Base-by-base conservation (phyloP, 371 early-diverging fungal genomes). In the Syncephalis fuscata region DNA sequence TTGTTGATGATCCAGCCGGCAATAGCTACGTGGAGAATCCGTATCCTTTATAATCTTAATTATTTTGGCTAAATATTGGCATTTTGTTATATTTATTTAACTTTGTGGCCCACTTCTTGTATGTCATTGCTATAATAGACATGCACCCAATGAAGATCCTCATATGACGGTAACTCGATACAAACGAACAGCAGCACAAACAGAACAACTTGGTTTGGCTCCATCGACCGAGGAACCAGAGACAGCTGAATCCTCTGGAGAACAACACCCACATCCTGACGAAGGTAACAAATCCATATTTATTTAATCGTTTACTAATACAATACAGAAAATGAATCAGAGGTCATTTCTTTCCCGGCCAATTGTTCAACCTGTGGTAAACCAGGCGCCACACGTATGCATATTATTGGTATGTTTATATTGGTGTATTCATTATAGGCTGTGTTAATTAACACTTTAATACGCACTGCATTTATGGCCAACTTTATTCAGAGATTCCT, bases 371-470 rank as follows among this genome's bases (percentile, higher is more conserved):
- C 73, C 42, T 91, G 95, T 70, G 71, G 76, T 45, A 68, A 70
- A 3, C 86, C 87, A 24, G 75, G 80, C 50, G 80, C 85, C 23
- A 91, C 92, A 48, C 83, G 82, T 50, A 92, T 94, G 95, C 87
- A 90, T 27, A 64, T 90, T 43, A 55, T 94, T 55, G 32, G 32
- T 32, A 54, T n/a, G n/a, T n/a, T n/a, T n/a, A n/a, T n/a, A n/a
- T n/a, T n/a, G n/a, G n/a, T n/a, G n/a, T n/a, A n/a, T n/a, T n/a
- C n/a, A n/a, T n/a, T n/a, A n/a, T n/a, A n/a, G n/a, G n/a, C n/a
- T n/a, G n/a, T n/a, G n/a, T n/a, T n/a, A n/a, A n/a, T n/a, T n/a
- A n/a, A n/a, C n/a, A n/a, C n/a, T n/a, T n/a, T n/a, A n/a, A n/a
- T n/a, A n/a, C n/a, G n/a, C n/a, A n/a, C n/a, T n/a, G n/a, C n/a